Evolutionary conservation across 352 stramenopile genomes (phyloP), one percentile per base, ranked within the genome.

Genomic region (Globisporangium spinosum): DNA sequence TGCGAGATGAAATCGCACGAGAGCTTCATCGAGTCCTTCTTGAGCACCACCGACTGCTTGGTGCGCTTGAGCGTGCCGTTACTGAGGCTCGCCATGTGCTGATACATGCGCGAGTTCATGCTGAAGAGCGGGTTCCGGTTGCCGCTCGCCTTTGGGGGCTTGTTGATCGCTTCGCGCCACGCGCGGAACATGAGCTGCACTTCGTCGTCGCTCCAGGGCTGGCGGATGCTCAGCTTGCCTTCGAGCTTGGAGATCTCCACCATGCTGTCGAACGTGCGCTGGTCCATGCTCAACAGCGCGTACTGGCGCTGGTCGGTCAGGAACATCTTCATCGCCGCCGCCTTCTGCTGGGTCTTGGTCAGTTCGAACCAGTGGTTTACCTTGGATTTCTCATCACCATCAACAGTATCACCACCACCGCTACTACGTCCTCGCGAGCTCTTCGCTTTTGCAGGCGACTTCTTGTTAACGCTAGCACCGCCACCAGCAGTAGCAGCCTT

Each of bases 351-450:
- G 9, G 62, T 27, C 17, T 61, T 61, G 22, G 62, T 56, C 34
- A 68, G 62, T 17, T 54, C 40, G 25, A 68, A 68, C 62, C 62
- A 68, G 62, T 62, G n/a, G 23, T 68, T 68, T 53, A 56, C 38
- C 5, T 17, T 32, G 3, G 32, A 12, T n/a, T 55, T 13, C 12
- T 47, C 61, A 6, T 49, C 25, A 3, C 4, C 20, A 34, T 40
- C 29, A 13, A 17, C 20, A 15, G 27, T n/a, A 29, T 43, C 51
- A 5, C 53, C 20, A 34, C 34, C 23, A 32, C 25, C 17, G 22
- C 40, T 35, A 3, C 7, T n/a, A 29, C 29, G 20, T 20, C 56
- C 56, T 13, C 56, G 56, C 4, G 56, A 32, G 10, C 29, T 47
- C 10, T 61, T 61, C 9, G 2, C 56, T 15, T 61, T 61, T 8